phyloP scores from a whole-genome alignment of 192 early-diverging fungal genomes.

The Coemansia sp. region DNA sequence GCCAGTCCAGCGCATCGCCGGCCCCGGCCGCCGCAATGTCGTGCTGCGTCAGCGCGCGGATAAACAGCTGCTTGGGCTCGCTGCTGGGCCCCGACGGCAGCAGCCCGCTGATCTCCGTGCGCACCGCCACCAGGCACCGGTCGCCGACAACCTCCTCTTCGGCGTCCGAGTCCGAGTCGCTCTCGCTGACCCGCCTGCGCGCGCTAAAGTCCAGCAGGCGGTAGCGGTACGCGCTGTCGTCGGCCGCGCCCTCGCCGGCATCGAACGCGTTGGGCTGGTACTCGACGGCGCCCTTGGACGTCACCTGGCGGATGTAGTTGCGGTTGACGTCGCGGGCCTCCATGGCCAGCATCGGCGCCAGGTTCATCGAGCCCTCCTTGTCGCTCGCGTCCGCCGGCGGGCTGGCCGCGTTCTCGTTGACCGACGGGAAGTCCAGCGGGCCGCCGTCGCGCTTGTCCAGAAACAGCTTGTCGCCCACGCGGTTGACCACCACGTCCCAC shows the following conservation, averaged over 20 bases:
- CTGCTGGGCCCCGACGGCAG: slow-evolving; percentile 55
- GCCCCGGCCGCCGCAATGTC: slow-evolving; percentile 80
- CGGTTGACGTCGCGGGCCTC: slow-evolving; percentile 88
- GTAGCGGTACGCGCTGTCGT: slow-evolving; percentile 82
- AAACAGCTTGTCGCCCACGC: slow-evolving; percentile 75
- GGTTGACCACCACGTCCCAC: slow-evolving; percentile 93
- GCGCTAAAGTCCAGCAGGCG: slow-evolving; percentile 75
- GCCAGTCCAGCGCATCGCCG: slow-evolving; percentile 90
- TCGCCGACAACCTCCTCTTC: slow-evolving; percentile 56
- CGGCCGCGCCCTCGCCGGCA: slow-evolving; percentile 50
- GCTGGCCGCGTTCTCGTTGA: slow-evolving; percentile 94
- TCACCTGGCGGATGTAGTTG: slow-evolving; percentile 80
- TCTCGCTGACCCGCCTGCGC: neutral
- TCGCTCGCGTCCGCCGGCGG: slow-evolving; percentile 85
- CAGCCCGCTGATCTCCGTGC: slow-evolving; percentile 86
- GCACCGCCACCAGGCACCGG: slow-evolving; percentile 69
- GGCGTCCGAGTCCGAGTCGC: slow-evolving; percentile 20
- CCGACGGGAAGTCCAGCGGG: slow-evolving; percentile 76
- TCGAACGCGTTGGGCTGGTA: slow-evolving; percentile 58
- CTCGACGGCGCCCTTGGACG: slow-evolving; percentile 51
- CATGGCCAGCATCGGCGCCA: slow-evolving; percentile 72
- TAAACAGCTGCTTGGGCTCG: slow-evolving; percentile 55
- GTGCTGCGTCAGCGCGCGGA: slow-evolving; percentile 91
- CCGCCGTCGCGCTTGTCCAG: slow-evolving; percentile 91
- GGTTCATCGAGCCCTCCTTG: slow-evolving; percentile 80